Evolutionary conservation across 208 protist genomes (phyloP), one percentile per base, ranked within the genome.

Genomic region (Wallacemonas rigidus): DNA sequence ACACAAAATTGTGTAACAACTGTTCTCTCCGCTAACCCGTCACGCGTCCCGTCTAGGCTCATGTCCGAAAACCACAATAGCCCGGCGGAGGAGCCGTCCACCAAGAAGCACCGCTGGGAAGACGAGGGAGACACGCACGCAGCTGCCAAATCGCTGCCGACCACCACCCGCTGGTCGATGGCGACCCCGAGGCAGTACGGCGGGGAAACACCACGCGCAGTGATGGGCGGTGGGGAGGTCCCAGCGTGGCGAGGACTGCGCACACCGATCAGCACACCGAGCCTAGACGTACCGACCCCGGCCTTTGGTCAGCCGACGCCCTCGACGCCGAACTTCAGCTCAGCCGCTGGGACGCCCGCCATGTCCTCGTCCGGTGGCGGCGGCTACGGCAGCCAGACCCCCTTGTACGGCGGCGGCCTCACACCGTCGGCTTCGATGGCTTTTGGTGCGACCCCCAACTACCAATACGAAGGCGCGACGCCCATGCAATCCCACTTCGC

Each of bases 401-500:
- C 88, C 26, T 67, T 81, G 58, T 90, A 69, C 36, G 84, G 82
- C 3, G 86, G 76, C 12, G 87, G 85, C 1, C 47, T 74, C 26
- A 88, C 85, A 8, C 84, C 84, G 17, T 55, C 76, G 8, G 81
- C 82, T 36, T 83, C 79, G 14, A 70, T 80, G 70, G 72, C 73
- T 4, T 81, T 93, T 62, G 91, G 82, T 15, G 67, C 75, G 11
- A 96, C 91, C n/a, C 91, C 91, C n/a, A 94, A 93, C 68, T 93
- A 93, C 72, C 89, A 94, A 69, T 94, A 92, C 72, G 91, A 93
- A 64, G 89, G 89, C 15, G 82, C 78, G 41, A 96, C 91, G 12
- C 91, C 91, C 4, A 76, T 93, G 69, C 91, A 96, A 70, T 94
- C 91, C 36, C 79, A 84, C 74, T 96, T 94, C 68, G 87, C 81